These are phyloP conservation scores for Jamesozyma jinghongensis DNA, from an alignment of 805 yeast species.

Conservation along the genomic window DNA sequence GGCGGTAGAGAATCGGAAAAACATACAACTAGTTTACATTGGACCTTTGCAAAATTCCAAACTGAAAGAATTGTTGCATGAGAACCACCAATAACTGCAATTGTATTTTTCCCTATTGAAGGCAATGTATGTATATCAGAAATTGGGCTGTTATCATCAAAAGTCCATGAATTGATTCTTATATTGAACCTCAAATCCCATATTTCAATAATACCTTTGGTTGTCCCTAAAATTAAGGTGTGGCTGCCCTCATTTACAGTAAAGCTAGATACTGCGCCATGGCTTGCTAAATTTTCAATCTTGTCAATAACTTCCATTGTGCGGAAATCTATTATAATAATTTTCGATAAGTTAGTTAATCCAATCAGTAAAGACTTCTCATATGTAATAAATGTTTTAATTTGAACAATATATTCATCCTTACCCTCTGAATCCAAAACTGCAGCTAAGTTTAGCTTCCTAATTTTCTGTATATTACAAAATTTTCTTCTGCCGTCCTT, in stretches of 20 bases:
- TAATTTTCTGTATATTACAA: slow-evolving; percentile 16
- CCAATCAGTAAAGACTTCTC: slow-evolving; percentile 39
- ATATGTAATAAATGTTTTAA: slow-evolving; percentile 35
- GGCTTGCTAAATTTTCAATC: slow-evolving; percentile 47
- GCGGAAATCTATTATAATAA: slow-evolving; percentile 50
- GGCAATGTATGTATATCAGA: slow-evolving; percentile 31
- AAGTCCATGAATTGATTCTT: slow-evolving; percentile 52
- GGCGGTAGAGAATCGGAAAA: slow-evolving; percentile 19
- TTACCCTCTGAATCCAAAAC: not conserved
- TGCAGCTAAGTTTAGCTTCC: slow-evolving; percentile 16
- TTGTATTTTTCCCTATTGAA: slow-evolving; percentile 27
- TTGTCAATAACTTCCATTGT: slow-evolving; percentile 37
- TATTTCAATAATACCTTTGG: slow-evolving; percentile 59
- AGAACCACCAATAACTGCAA: slow-evolving; percentile 62
- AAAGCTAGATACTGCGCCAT: slow-evolving; percentile 60
- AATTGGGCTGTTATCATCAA: slow-evolving; percentile 45
- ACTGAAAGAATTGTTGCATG: slow-evolving; percentile 50
- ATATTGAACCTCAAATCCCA: slow-evolving; percentile 75
- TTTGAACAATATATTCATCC: slow-evolving; percentile 33
- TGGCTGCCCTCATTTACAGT: slow-evolving; percentile 42
- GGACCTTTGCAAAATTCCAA: slow-evolving; percentile 65
- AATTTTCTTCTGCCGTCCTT: slow-evolving; percentile 7
- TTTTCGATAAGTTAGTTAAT: slow-evolving; percentile 43
- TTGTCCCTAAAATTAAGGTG: slow-evolving; percentile 72
- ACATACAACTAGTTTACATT: slow-evolving; percentile 41